Percentiles rank a stretch among this genome's conserved stretches.
Conservation (phyloP, 2,329 filamentous ascomycete species). For the Monosporascus sp. region DNA sequence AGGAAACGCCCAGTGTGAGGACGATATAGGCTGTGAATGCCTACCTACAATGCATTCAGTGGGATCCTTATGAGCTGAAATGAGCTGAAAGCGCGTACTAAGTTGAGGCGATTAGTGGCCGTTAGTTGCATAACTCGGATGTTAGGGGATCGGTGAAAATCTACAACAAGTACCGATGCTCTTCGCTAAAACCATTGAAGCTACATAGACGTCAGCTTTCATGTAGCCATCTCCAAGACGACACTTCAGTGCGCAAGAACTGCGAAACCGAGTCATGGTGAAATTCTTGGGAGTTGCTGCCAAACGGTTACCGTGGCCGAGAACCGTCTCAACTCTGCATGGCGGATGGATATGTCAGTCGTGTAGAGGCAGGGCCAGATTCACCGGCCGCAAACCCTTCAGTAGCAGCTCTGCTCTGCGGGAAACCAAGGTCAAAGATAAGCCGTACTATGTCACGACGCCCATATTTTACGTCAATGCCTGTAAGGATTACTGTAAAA, state of each 20-base stretch:
- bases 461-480: constrained; percentile 99
- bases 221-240: neutral
- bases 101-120: neutral
- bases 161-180: neutral
- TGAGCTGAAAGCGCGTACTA: no score
- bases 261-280: constrained; percentile 12
- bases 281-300: constrained; percentile 11
- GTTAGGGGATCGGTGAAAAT: neutral
- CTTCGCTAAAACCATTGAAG: no score
- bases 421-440: constrained; percentile 31
- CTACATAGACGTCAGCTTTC: no score
- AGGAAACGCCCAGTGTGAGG: no score
- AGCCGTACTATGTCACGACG: constrained; percentile 92
- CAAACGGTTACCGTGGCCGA: constrained; percentile 11
- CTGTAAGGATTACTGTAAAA: constrained; percentile 43
- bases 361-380: constrained; percentile 10
- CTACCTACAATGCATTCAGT: no score
- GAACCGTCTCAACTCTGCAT: constrained; percentile 4
- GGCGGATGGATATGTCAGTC: constrained; percentile 22
- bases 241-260: neutral
- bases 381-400: constrained; percentile 14
- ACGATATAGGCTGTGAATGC: no score
- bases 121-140: neutral
- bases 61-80: no score
- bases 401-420: constrained; percentile 8